A percentile compares a stretch with the other conserved stretches of the same genome.
phyloP scores from a whole-genome alignment of 768 basidiomycete species.

The Pulveroboletus sp. region DNA sequence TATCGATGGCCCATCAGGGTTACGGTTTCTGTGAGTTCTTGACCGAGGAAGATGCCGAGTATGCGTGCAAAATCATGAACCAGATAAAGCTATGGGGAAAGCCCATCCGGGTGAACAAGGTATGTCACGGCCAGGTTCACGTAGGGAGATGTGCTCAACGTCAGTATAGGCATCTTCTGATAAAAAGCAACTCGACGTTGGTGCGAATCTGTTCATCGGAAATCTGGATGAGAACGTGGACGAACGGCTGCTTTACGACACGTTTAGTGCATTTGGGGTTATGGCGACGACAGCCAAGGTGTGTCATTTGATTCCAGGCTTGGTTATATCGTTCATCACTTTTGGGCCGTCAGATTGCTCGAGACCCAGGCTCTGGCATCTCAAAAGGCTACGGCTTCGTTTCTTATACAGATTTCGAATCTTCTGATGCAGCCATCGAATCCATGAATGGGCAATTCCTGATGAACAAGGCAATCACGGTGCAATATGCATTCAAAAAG shows the following conservation, averaged over 20 bases:
- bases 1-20: slow-evolving; percentile 97
- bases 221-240: slow-evolving; percentile 95
- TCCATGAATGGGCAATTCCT: slow-evolving; percentile 97
- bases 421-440: slow-evolving; percentile 94
- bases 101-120: slow-evolving; percentile 98
- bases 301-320: slow-evolving; percentile 13
- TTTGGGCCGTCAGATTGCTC: slow-evolving; percentile 65
- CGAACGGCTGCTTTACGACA: slow-evolving; percentile 89
- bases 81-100: slow-evolving; percentile 99
- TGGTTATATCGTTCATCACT: background rate
- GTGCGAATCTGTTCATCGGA: slow-evolving; percentile 96
- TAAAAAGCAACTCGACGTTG: slow-evolving; percentile 97
- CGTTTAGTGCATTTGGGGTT: slow-evolving; percentile 91
- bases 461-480: slow-evolving; percentile 96
- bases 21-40: slow-evolving; percentile 99
- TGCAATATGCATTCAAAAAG: slow-evolving; percentile 99
- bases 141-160: slow-evolving; percentile 6
- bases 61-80: slow-evolving; percentile 99
- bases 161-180: slow-evolving; percentile 84
- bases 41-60: slow-evolving; percentile 98
- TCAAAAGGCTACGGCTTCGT: slow-evolving; percentile 99
- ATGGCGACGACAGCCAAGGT: slow-evolving; percentile 90
- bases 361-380: slow-evolving; percentile 77
- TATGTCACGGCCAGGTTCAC: slow-evolving; percentile 34
- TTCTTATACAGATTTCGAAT: slow-evolving; percentile 95